Conservation (phyloP, 1,284 basidiomycete genomes). For the Ceratobasidium sp. region DNA sequence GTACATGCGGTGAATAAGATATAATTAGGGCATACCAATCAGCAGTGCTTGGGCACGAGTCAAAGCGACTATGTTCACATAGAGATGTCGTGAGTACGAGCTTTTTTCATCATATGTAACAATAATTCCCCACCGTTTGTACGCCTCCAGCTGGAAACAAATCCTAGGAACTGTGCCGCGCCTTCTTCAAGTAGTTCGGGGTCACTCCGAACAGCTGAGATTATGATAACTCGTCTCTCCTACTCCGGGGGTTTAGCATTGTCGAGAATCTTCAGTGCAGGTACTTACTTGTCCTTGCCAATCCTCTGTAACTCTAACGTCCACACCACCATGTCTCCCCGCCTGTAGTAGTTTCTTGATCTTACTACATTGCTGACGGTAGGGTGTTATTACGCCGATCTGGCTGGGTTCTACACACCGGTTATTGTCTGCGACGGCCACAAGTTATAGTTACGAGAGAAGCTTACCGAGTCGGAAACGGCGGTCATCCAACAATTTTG, state of each 20-base stretch:
- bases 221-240: constrained; percentile 67
- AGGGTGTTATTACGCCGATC: constrained; percentile 67
- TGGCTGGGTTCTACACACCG: constrained; percentile 57
- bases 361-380: constrained; percentile 64
- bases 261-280: background rate
- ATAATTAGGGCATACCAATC: constrained; percentile 50
- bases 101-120: background rate
- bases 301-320: constrained; percentile 68
- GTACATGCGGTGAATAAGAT: background rate
- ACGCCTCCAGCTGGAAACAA: constrained; percentile 68
- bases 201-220: constrained; percentile 72
- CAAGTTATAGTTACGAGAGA: background rate
- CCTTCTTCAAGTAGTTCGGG: constrained; percentile 62
- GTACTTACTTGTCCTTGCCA: constrained; percentile 68
- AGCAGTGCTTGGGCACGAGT: constrained; percentile 69
- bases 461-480: constrained; percentile 54
- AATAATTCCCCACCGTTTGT: constrained; percentile 65
- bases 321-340: constrained; percentile 55
- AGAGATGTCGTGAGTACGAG: background rate
- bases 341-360: constrained; percentile 56
- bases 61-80: constrained; percentile 58
- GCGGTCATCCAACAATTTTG: constrained; percentile 51
- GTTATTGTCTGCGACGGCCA: background rate
- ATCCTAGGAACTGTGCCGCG: constrained; percentile 59
- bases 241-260: constrained; percentile 40